phyloP scores from a whole-genome alignment of 1,284 basidiomycete genomes.

The Cryptococcus jaspeensis region DNA sequence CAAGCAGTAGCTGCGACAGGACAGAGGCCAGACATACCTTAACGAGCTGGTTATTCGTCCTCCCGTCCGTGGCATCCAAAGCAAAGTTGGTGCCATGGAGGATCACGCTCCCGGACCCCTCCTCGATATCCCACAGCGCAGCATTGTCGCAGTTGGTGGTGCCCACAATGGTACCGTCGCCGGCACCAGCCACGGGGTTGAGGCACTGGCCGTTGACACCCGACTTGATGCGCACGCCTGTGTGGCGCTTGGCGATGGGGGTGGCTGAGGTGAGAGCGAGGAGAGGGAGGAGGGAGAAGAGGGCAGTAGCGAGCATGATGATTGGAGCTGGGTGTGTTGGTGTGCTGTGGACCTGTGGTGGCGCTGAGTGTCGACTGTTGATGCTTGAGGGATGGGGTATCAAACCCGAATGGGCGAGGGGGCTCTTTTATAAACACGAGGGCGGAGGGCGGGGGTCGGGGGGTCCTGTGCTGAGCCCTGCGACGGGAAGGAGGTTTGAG shows the following conservation, averaged over 20 bases:
- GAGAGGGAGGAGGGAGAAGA: conserved; percentile 2
- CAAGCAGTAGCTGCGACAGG: conserved; percentile 24
- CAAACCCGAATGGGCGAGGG: too few relatives aligned
- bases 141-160: neutral
- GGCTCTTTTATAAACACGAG: too few relatives aligned
- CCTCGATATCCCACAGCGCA: conserved; percentile 30
- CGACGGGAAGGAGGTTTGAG: too few relatives aligned
- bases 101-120: conserved; percentile 16
- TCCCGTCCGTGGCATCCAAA: too few relatives aligned
- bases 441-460: too few relatives aligned
- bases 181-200: neutral
- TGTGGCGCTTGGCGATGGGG: neutral
- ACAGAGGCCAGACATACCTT: conserved; percentile 29
- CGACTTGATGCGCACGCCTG: neutral
- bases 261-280: conserved; percentile 1
- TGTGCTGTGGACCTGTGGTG: neutral
- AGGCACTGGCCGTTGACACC: neutral
- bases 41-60: too few relatives aligned
- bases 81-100: too few relatives aligned
- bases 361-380: too few relatives aligned
- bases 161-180: neutral
- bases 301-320: neutral
- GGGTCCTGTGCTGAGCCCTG: too few relatives aligned
- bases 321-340: neutral
- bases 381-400: too few relatives aligned